Evolutionary conservation across 805 yeast species (phyloP).

Genomic region (Kodamaea hsintzibuensis): DNA sequence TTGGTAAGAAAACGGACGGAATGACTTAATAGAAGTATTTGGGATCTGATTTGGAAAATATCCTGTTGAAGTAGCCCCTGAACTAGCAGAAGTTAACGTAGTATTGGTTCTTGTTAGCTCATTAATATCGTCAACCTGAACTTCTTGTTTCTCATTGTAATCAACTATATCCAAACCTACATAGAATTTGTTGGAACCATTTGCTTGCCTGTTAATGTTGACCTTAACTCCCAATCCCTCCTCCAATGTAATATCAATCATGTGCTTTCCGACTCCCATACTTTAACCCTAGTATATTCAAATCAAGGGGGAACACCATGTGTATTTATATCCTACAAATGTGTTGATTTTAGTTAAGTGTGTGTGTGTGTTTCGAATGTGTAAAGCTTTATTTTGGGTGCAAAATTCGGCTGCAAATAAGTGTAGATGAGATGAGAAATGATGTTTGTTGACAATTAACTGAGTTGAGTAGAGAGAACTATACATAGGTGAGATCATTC

Average conservation of each 20-base stretch:
- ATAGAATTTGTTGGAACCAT: background rate
- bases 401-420: background rate
- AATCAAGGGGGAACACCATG: background rate
- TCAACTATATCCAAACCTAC: background rate
- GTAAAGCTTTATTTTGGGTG: background rate
- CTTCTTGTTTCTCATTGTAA: background rate
- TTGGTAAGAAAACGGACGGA: too few species aligned
- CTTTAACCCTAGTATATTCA: background rate
- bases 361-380: background rate
- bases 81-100: background rate
- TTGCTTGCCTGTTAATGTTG: background rate
- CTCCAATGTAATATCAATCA: background rate
- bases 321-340: background rate
- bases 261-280: background rate
- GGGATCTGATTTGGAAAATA: too few species aligned
- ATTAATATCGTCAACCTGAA: background rate
- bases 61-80: too few species aligned
- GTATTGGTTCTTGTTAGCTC: background rate
- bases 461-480: too few species aligned
- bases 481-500: too few species aligned
- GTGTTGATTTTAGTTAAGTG: background rate
- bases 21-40: too few species aligned
- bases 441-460: too few species aligned
- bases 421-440: too few species aligned
- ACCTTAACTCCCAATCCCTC: background rate